Evolutionary conservation across 352 stramenopile genomes (phyloP), one percentile per base, ranked within the genome.

Genomic region (Pythium aphanidermatum): DNA sequence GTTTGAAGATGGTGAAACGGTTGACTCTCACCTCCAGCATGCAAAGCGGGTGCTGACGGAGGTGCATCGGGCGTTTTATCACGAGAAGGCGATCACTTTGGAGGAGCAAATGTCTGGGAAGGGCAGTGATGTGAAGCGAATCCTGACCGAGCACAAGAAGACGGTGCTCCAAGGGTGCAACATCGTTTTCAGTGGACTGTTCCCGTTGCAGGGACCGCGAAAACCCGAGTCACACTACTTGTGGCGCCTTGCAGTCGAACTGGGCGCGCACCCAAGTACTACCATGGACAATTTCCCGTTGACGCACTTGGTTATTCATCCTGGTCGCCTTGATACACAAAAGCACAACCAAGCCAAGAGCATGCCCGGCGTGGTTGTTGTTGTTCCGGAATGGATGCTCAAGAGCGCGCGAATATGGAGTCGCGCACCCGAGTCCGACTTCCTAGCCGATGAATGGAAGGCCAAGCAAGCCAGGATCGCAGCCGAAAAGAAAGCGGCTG

Each of bases 221-320:
- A 71, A 65, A 6, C 70, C 83, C 12, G 62, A 91, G 30, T 76
- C 64, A 1, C 71, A 90, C 34, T 83, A 86, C 35, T 43, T 93
- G 31, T 93, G 81, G 81, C 67, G 74, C n/a, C 60, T 93, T 4
- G 65, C 72, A 9, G 50, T 85, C 9, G 72, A 88, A 25, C 74
- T 93, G 20, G 78, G 78, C 3, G 81, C 78, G 9, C 61, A 32
- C 7, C 76, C 76, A 4, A 91, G 78, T 46, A 74, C 86, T 60
- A 66, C 47, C 1, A 67, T 93, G 54, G 72, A 81, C 21, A 60
- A 85, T 28, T 91, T 93, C 27, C 65, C 74, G 0, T 60, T 89
- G 32, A 93, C 81, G n/a, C 81, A 93, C 49, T 63, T 93, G 43
- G 75, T 91, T 20, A 91, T 93, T 26, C 76, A 93, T 35, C 81